Evolutionary conservation across 176 grass and related monocot genomes (phyloP).

Genomic region (Zoysia pacifica): DNA sequence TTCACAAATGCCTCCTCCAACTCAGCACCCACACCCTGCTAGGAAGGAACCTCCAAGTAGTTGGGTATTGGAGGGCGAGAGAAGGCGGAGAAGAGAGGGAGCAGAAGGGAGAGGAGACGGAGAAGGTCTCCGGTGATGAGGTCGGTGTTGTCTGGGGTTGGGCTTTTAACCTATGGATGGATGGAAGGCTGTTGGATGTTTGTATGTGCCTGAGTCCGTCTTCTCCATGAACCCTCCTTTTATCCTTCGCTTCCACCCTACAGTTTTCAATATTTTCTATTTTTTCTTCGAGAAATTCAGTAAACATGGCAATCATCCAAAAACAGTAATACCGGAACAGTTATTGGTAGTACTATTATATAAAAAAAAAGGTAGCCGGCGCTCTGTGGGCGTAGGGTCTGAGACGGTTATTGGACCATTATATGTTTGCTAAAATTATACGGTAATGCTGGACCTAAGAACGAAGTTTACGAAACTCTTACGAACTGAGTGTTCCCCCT

Average conservation of each 20-base stretch:
- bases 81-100: background rate
- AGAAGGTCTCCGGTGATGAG: conserved; percentile 1
- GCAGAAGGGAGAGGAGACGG: conserved; percentile 28
- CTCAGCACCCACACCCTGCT: conserved; percentile 19
- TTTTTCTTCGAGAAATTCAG: background rate
- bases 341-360: background rate
- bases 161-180: conserved; percentile 60
- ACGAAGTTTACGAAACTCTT: too few species aligned
- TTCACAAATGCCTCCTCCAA: conserved; percentile 33
- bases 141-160: conserved; percentile 28
- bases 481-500: too few species aligned
- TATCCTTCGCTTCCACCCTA: background rate
- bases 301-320: background rate
- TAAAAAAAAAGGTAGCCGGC: too few species aligned
- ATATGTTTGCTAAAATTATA: too few species aligned
- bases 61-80: conserved; percentile 38
- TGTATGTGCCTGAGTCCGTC: background rate
- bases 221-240: conserved; percentile 2
- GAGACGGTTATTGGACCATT: too few species aligned
- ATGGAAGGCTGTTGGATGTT: conserved; percentile 21
- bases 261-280: background rate
- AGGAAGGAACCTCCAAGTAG: background rate
- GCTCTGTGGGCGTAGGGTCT: too few species aligned
- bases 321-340: background rate
- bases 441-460: too few species aligned